Percentiles rank a stretch among this genome's conserved stretches.
Evolutionary conservation across 1,284 basidiomycete species (phyloP).

Genomic region (Ceratobasidium sp.): DNA sequence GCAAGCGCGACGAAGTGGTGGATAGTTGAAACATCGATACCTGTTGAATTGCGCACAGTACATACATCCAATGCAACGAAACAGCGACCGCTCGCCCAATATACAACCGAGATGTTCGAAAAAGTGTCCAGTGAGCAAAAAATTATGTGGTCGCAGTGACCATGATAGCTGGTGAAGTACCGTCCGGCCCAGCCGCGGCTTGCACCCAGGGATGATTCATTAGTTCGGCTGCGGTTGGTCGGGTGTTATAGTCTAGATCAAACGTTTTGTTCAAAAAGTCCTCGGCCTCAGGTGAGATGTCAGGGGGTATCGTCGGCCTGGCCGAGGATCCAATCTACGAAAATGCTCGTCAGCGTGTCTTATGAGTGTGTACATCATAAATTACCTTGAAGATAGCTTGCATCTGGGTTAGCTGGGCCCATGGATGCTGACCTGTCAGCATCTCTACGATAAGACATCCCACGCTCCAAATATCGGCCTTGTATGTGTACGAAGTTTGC

Average conservation of each 20-base stretch:
- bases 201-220: conserved; percentile 79
- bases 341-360: conserved; percentile 18
- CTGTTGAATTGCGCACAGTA: conserved; percentile 16
- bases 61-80: conserved; percentile 15
- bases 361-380: conserved; percentile 13
- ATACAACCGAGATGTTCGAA: background rate
- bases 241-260: conserved; percentile 79
- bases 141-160: background rate
- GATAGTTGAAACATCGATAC: conserved; percentile 23
- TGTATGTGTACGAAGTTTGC: conserved; percentile 90
- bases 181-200: conserved; percentile 40
- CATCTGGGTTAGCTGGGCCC: conserved; percentile 98
- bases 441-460: conserved; percentile 98
- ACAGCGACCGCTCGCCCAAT: background rate
- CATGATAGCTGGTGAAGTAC: background rate
- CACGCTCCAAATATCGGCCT: conserved; percentile 98
- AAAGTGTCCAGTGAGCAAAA: background rate
- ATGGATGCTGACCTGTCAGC: conserved; percentile 97
- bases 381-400: conserved; percentile 93
- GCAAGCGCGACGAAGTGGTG: conserved; percentile 28
- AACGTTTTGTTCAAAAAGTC: conserved; percentile 87
- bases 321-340: conserved; percentile 84
- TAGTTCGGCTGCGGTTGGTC: conserved; percentile 80
- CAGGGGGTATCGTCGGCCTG: conserved; percentile 83
- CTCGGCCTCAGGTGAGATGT: conserved; percentile 84